Evolutionary conservation across 1,284 basidiomycete genomes (phyloP), one percentile per base, ranked within the genome.

Genomic region (Leccinum griseonigrum): DNA sequence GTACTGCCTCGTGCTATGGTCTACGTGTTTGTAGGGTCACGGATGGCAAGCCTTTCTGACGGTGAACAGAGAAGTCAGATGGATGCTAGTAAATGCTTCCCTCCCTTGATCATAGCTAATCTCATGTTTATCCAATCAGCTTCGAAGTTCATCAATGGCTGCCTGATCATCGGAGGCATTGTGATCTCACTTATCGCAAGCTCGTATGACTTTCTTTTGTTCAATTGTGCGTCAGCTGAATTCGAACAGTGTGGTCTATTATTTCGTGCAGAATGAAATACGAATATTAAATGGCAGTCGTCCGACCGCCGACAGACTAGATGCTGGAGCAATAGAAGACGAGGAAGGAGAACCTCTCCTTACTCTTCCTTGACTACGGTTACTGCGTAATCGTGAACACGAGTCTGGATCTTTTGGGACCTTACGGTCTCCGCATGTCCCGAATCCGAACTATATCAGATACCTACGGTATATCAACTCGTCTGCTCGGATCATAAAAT

Each of bases 11-110:
- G 88, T 70, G 75, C 90, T 7, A 74, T 88, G 38, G 77, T 94
- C 26, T 84, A 90, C 60, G 85, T 89, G 28, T 93, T 93, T 72
- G 85, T 93, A 60, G 92, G 91, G 1, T 89, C 88, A 1, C 84
- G 86, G 26, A 83, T 93, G 53, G 90, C 89, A 50, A 79, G 80
- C 28, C 77, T 94, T 18, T 88, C 92, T 4, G 92, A 94, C 66
- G 90, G 90, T 31, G 82, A 89, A 67, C 85, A 87, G 64, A 81
- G 92, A 51, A 80, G 78, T 34, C 78, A 86, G 54, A 94, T 94
- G 91, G 91, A 93, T 70, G 81, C 81, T 18, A 81, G 89, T 90
- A 55, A 55, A 77, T 63, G 81, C 69, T 57, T 60, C 51, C 59
- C 31, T 22, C 31, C 29, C 32, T 53, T 4, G 10, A 54, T 31